Base-by-base conservation (phyloP, 2,329 filamentous ascomycete species). In the Colletotrichum sojae region DNA sequence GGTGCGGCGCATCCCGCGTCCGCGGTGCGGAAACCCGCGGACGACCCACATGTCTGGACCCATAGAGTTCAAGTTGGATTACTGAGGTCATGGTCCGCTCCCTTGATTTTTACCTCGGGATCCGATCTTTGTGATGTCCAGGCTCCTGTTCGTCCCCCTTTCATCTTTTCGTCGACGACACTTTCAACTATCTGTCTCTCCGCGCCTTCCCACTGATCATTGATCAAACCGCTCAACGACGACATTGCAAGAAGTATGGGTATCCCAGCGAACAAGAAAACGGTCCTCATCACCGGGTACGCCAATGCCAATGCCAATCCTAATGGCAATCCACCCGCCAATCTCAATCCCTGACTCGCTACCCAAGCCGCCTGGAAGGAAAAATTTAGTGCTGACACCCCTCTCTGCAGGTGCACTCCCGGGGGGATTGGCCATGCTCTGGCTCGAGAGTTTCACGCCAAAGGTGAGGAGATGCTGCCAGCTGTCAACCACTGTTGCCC, bases 351-450 rank as follows among this genome's bases (percentile, higher is more conserved):
- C 56, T 53, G 25, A 59, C 45, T 48, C 43, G 45, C 31, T 27
- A 40, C 6, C 31, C 3, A 8, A 12, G 9, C 46, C 46, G 18
- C 46, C 46, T n/a, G n/a, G 60, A 18, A 45, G 22, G 46, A 39
- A 58, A 13, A 62, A 13, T 61, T 49, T 40, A 69, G 43, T 39
- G 43, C 51, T 31, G 39, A 52, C 40, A 15, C 4, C 15, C 15
- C 10, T 55, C 55, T 16, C 22, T 18, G 22, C 25, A 89, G 88
- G 15, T 89, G 88, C 74, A 85, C 87, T 6, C 86, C 88, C 1
- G 88, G 87, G 15, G 88, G 88, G 36, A 89, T 90, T 67, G 88
- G 88, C 46, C 83, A 88, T 73, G 84, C 84, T 3, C 63, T 90
- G 12, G 87, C 84, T 16, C 73, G 83, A 2, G 86, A 87, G 70